Base-by-base conservation (phyloP, 345 rosid species). In the Pistacia atlantica region DNA sequence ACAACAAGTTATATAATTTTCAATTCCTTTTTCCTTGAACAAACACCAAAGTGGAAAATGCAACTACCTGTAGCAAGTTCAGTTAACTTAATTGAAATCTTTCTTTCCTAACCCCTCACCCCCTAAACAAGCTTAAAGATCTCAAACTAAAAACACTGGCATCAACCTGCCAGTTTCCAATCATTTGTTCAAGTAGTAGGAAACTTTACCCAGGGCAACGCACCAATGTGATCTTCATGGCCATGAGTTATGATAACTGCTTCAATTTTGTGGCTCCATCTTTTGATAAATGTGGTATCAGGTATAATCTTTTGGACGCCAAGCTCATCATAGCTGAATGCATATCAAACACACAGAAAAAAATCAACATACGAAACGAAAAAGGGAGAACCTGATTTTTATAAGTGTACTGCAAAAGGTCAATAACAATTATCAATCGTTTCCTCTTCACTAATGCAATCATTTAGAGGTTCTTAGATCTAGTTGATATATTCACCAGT, bases 211-310 rank as follows among this genome's bases (percentile, higher is more conserved):
- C 99, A 96, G 79, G 99, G 98, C 97, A 96, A 92, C 65, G 99
- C 98, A 89, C 99, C 99, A 81, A 96, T 96, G 98, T 96, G 99
- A 89, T 96, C 99, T 86, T 96, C 99, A 42, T 96, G 99, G 76
- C 99, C 99, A 69, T 96, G 99, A 35, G 99, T 96, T 80, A 96
- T 96, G 76, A 96, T 80, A 84, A 96, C 93, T 73, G 97, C 99
- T 87, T 96, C 99, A 78, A 96, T 96, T 83, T 93, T 96, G 77
- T 96, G 97, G 74, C 86, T 89, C 98, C 99, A 96, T 85, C 89
- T 86, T 86, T 85, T 91, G 77, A 96, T 96, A 87, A 96, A 96
- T 75, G 97, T 88, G 48, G 99, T 96, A 79, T 96, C 99, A 12
- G 99, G 99, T 77, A 91, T 87, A 66, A 96, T 92, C 72, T 93